phyloP scores from a whole-genome alignment of 495 filamentous ascomycete genomes.

The Penicillium egyptiacum region DNA sequence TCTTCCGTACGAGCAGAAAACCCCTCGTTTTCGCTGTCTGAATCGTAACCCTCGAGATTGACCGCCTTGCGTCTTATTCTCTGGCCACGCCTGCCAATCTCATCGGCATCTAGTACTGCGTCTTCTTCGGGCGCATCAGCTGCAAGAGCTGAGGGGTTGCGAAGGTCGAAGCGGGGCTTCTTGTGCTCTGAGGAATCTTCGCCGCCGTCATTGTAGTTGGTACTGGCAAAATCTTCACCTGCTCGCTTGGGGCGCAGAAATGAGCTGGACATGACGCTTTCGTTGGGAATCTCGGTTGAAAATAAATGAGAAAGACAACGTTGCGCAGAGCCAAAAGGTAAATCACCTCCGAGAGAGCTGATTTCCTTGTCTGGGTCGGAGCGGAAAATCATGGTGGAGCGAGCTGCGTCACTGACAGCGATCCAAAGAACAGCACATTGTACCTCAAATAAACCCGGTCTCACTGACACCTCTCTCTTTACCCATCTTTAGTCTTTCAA shows the following conservation, averaged over 20 bases:
- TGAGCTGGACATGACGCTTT: slow-evolving; percentile 57
- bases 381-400: slow-evolving; percentile 48
- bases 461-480: slow-evolving; percentile 8
- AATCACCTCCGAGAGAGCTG: slow-evolving; percentile 10
- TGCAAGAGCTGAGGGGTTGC: slow-evolving; percentile 88
- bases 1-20: slow-evolving; percentile 69
- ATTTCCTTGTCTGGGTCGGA: slow-evolving; percentile 40
- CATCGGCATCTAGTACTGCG: slow-evolving; percentile 81
- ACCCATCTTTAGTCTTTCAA: slow-evolving; percentile 7
- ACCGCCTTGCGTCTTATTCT: slow-evolving; percentile 86
- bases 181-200: slow-evolving; percentile 59
- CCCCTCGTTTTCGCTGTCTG: slow-evolving; percentile 88
- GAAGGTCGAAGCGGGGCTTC: slow-evolving; percentile 90
- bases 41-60: slow-evolving; percentile 95
- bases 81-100: slow-evolving; percentile 78
- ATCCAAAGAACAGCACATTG: slow-evolving; percentile 7
- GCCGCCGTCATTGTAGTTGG: slow-evolving; percentile 60
- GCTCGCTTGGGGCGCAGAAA: slow-evolving; percentile 77
- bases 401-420: slow-evolving; percentile 43
- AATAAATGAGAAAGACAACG: slow-evolving; percentile 12
- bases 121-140: slow-evolving; percentile 77
- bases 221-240: slow-evolving; percentile 74
- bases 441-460: slow-evolving; percentile 2
- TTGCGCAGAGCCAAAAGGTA: slow-evolving; percentile 11
- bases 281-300: background rate